Percentiles rank a stretch among this genome's conserved stretches.
phyloP scores from a whole-genome alignment of 495 filamentous ascomycete species.

The Lindgomyces ingoldianus region DNA sequence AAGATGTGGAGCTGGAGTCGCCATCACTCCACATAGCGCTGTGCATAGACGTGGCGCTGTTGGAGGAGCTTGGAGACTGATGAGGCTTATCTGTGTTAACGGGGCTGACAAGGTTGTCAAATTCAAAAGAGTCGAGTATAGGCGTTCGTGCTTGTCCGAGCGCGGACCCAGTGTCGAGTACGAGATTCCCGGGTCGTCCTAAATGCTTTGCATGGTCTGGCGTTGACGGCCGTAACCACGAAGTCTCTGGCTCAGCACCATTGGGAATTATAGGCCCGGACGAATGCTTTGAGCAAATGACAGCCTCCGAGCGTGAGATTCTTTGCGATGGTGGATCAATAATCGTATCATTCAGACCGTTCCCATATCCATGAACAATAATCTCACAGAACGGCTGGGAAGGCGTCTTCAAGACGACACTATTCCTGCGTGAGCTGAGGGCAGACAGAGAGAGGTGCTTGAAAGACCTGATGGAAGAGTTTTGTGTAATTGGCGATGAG shows the following conservation, averaged over 20 bases:
- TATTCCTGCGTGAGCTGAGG: conserved; percentile 36
- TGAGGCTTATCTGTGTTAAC: neutral
- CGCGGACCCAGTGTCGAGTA: neutral
- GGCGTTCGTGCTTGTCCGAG: conserved; percentile 5
- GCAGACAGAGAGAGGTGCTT: conserved; percentile 30
- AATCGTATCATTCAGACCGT: conserved; percentile 34
- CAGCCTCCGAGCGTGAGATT: conserved; percentile 10
- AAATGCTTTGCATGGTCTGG: neutral
- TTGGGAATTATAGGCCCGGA: conserved; percentile 8
- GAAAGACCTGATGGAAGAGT: conserved; percentile 30
- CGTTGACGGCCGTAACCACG: conserved; percentile 5
- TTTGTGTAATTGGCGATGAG: conserved; percentile 13
- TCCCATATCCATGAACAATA: conserved; percentile 43
- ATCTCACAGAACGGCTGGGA: conserved; percentile 41
- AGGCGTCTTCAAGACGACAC: conserved; percentile 10
- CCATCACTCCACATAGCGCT: conserved; percentile 23
- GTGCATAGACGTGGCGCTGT: conserved; percentile 11
- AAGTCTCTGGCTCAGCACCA: conserved; percentile 9
- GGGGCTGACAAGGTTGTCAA: conserved; percentile 12
- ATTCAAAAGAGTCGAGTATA: conserved; percentile 6
- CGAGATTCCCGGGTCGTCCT: neutral
- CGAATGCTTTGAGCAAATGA: conserved; percentile 1
- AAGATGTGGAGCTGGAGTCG: conserved; percentile 17
- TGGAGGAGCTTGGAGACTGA: conserved; percentile 3
- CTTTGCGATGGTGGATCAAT: conserved; percentile 17